Evolutionary conservation across 2,329 filamentous ascomycete species (phyloP), one percentile per base, ranked within the genome.

Genomic region (Monilinia polystroma): DNA sequence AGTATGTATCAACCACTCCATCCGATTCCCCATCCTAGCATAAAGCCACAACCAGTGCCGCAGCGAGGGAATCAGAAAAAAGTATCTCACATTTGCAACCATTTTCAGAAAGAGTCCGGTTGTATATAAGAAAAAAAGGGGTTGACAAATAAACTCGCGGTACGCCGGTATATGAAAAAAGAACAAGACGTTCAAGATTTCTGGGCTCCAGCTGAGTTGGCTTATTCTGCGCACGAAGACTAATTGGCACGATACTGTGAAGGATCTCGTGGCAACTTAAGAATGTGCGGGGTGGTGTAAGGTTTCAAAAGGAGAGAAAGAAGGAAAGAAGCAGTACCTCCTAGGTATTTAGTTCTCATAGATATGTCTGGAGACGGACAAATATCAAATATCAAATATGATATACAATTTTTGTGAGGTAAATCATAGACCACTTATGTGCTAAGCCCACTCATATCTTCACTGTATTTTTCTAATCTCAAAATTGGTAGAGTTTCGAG

Each of bases 201-300:
- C 75, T 70, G 72, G 75, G 74, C 75, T 76, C 75, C 75, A 76
- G 74, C 72, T 63, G 69, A 75, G 57, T 63, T 72, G 70, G 67
- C 59, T 76, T 66, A 68, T 73, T 97, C 84, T 97, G 83, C 91
- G 93, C 93, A 96, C 90, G 88, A 87, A 91, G 93, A 97, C 93
- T 95, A 88, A 93, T 95, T 88, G 90, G 88, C 91, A 93, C 87
- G 86, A 87, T 88, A 94, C 85, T 85, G 90, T 84, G 81, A 85
- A 83, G 82, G 78, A 72, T 80, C 81, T 87, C 85, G 85, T 93
- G 92, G 86, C 91, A 96, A 95, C 93, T 97, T 90, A 97, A 96
- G 90, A 90, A 91, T 90, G 90, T 94, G 92, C 92, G 69, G 63
- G 58, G 58, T 23, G 35, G 32, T 26, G 5, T 41, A 41, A 20